These are phyloP conservation scores for Eurotiales sp. DNA, from an alignment of 2,329 filamentous ascomycete species.

Conservation along the genomic window DNA sequence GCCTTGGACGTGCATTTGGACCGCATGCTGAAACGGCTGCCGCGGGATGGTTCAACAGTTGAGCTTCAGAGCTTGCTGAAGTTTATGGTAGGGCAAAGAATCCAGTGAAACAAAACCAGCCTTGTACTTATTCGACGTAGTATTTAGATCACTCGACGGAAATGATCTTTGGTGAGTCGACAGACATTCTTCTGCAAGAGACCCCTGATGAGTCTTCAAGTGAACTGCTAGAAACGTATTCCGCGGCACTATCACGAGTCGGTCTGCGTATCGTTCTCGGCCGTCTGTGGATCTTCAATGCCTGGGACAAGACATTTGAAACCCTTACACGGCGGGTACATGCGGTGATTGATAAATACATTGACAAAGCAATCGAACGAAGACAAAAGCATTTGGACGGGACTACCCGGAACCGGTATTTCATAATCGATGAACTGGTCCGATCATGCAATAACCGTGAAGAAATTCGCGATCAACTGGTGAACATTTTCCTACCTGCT, in stretches of 20 bases:
- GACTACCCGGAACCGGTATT: background rate
- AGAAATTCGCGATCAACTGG: slow-evolving; percentile 35
- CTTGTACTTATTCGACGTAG: background rate
- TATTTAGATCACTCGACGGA: slow-evolving; percentile 5
- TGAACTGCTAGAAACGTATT: slow-evolving; percentile 4
- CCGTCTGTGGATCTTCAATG: slow-evolving; percentile 6
- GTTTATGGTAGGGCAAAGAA: slow-evolving; percentile 10
- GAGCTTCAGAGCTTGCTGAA: slow-evolving; percentile 3
- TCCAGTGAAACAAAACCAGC: no score
- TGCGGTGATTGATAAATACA: slow-evolving; percentile 5
- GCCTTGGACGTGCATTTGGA: slow-evolving; percentile 5
- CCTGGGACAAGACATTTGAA: background rate
- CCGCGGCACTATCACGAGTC: background rate
- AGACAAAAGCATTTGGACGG: background rate
- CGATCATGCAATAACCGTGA: background rate
- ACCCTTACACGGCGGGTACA: background rate
- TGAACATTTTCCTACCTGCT: slow-evolving; percentile 52
- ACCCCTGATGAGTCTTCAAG: background rate
- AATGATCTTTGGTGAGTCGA: slow-evolving; percentile 6
- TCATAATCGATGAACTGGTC: slow-evolving; percentile 2
- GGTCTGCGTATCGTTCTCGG: slow-evolving; percentile 6
- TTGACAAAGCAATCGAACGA: slow-evolving; percentile 5
- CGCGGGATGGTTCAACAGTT: slow-evolving; percentile 3
- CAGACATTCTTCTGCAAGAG: slow-evolving; percentile 4
- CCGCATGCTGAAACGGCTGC: slow-evolving; percentile 2